phyloP scores from a whole-genome alignment of 148 eudicot genomes.

The Fallopia convolvulus region DNA sequence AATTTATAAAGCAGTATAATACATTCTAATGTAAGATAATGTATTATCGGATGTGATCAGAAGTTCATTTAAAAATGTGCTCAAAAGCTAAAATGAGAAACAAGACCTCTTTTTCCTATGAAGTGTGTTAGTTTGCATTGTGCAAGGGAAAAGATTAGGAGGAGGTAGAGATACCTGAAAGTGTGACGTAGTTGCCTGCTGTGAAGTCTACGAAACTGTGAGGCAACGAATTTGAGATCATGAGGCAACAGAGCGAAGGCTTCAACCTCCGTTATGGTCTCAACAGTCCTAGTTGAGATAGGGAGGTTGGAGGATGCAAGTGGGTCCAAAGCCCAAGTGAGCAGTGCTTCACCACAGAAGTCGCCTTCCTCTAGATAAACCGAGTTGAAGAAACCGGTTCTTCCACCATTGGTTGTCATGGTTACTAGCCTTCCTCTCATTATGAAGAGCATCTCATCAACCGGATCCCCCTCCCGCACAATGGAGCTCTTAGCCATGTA shows the following conservation, averaged over 20 bases:
- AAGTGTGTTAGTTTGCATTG: no score
- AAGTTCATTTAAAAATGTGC: no score
- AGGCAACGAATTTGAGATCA: conserved; percentile 2
- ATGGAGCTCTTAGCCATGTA: conserved; percentile 18
- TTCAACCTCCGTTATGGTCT: neutral
- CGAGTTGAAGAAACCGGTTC: conserved; percentile 8
- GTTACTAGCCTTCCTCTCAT: conserved; percentile 15
- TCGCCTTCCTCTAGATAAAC: conserved; percentile 4
- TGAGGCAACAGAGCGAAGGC: conserved; percentile 6
- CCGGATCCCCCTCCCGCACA: conserved; percentile 21
- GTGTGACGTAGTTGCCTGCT: conserved; percentile 6
- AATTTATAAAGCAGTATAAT: no score
- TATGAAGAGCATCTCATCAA: conserved; percentile 23
- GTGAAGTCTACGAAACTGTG: conserved; percentile 6
- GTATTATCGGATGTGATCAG: no score
- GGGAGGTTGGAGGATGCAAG: neutral
- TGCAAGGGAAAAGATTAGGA: no score
- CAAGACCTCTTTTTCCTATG: no score
- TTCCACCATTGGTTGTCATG: conserved; percentile 6
- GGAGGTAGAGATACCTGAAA: conserved; percentile 6
- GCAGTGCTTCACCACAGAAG: conserved; percentile 7
- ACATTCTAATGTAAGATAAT: no score
- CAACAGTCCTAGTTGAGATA: conserved; percentile 1
- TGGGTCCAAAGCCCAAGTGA: conserved; percentile 13
- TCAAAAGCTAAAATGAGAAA: no score